Conservation (phyloP, 345 rosid species). For the Eutrema heterophyllum region DNA sequence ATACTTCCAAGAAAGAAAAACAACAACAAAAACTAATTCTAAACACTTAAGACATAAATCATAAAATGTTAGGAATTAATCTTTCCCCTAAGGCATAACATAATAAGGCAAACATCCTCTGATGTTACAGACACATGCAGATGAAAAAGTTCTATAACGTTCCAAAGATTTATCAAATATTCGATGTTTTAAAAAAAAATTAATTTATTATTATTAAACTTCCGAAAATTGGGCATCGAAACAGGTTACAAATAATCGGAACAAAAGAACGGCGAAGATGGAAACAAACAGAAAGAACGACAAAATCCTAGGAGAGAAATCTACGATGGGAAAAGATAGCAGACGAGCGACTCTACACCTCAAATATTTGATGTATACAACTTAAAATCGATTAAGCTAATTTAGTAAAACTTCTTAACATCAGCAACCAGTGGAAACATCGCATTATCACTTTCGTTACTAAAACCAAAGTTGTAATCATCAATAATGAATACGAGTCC, state of each 20-base stretch:
- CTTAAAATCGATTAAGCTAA: too few relatives aligned
- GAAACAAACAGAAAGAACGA: too few relatives aligned
- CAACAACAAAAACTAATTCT: neutral
- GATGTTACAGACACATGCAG: neutral
- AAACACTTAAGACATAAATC: neutral
- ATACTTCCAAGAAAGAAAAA: neutral
- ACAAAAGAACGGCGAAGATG: too few relatives aligned
- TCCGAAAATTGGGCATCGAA: too few relatives aligned
- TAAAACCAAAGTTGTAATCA: conserved; percentile 6
- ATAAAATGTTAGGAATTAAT: neutral
- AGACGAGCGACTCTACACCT: too few relatives aligned
- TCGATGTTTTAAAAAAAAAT: neutral
- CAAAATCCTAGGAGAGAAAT: too few relatives aligned
- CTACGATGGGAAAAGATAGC: too few relatives aligned
- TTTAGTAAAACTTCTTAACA: neutral
- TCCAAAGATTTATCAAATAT: neutral
- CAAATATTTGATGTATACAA: too few relatives aligned
- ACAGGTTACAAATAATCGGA: too few relatives aligned
- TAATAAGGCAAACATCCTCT: neutral
- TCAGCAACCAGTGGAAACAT: neutral
- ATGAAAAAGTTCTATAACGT: neutral
- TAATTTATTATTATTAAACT: too few relatives aligned
- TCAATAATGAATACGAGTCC: conserved; percentile 3
- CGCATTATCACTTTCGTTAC: neutral
- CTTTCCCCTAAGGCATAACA: neutral